Percentiles rank a stretch among this genome's conserved stretches.
phyloP scores from a whole-genome alignment of 1,284 basidiomycete species.

The Trametes sp. region DNA sequence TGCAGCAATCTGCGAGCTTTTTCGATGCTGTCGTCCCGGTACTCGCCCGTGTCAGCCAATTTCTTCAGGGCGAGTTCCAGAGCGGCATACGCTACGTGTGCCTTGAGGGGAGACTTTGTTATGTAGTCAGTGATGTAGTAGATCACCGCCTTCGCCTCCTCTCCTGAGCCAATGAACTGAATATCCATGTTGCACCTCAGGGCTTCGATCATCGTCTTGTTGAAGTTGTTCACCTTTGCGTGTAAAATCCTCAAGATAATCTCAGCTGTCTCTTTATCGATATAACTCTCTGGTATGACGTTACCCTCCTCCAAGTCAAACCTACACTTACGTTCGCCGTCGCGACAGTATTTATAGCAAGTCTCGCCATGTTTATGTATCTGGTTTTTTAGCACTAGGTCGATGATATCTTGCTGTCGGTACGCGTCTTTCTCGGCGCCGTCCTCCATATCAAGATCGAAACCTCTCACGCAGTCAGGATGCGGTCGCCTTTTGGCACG shows the following conservation, averaged over 20 bases:
- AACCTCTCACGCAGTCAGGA: background rate
- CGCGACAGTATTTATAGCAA: background rate
- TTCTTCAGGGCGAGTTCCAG: conserved; percentile 39
- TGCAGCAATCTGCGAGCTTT: conserved; percentile 44
- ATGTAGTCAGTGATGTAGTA: conserved; percentile 1
- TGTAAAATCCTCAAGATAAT: background rate
- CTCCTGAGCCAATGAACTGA: background rate
- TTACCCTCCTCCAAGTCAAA: background rate
- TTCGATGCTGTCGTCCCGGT: conserved; percentile 16
- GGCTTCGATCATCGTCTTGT: background rate
- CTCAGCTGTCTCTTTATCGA: background rate
- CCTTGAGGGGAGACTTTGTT: background rate
- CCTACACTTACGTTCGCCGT: background rate
- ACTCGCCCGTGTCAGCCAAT: background rate
- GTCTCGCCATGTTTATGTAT: background rate
- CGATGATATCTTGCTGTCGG: background rate
- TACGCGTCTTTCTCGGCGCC: background rate
- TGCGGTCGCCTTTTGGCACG: background rate
- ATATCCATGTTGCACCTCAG: background rate
- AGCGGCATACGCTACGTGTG: conserved; percentile 42
- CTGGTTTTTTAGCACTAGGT: background rate
- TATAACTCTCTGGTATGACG: background rate
- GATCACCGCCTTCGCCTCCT: background rate
- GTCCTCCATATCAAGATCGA: background rate
- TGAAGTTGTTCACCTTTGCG: background rate